A percentile compares a stretch with the other conserved stretches of the same genome.
These are phyloP conservation scores for Petunia hybrid DNA, from an alignment of 305 asterid genomes.

Conservation along the genomic window DNA sequence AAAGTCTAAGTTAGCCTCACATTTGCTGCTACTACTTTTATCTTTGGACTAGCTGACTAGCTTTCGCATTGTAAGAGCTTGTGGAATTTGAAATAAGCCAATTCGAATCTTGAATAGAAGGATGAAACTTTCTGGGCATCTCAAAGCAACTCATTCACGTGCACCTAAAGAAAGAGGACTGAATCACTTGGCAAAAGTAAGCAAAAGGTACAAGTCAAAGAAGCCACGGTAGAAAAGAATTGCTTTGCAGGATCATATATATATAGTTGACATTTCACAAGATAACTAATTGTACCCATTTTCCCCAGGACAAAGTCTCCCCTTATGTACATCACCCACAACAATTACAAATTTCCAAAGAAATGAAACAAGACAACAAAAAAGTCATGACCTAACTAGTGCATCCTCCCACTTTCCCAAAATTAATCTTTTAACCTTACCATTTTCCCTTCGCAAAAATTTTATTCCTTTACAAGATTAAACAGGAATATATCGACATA, in stretches of 20 bases:
- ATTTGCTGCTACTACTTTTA: too few relatives aligned
- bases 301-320: not conserved
- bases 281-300: not conserved
- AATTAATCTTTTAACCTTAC: slow-evolving; percentile 37
- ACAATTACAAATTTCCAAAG: not conserved
- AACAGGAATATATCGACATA: slow-evolving; percentile 41
- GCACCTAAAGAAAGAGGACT: not conserved
- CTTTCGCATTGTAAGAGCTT: too few relatives aligned
- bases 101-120: not conserved
- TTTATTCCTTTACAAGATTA: slow-evolving; percentile 59
- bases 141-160: not conserved
- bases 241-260: not conserved
- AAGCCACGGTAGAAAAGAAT: not conserved
- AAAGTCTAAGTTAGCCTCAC: not conserved
- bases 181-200: too few relatives aligned
- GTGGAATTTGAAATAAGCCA: too few relatives aligned
- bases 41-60: too few relatives aligned
- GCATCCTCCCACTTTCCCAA: not conserved
- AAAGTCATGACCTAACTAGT: slow-evolving; percentile 3
- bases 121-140: not conserved
- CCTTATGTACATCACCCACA: slow-evolving; percentile 21
- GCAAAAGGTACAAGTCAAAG: not conserved
- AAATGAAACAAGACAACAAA: not conserved
- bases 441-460: slow-evolving; percentile 40
- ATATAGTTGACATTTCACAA: not conserved